Evolutionary conservation across 371 early-diverging fungal genomes (phyloP).

Genomic region (Ecytonucleospora hepatopenaei): DNA sequence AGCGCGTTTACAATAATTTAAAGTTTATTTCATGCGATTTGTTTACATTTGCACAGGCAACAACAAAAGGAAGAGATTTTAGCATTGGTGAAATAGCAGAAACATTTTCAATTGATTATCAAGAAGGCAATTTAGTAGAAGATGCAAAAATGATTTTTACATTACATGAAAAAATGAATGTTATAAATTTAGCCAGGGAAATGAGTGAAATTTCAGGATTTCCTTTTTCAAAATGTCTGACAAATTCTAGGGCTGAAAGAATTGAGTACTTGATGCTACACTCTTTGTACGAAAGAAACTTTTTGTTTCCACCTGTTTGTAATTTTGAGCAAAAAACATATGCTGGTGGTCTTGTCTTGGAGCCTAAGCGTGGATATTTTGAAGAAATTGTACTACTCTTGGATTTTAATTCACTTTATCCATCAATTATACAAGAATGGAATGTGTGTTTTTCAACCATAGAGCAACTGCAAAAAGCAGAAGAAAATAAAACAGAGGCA

Average conservation of each 20-base stretch:
- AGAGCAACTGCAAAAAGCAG: constrained; percentile 57
- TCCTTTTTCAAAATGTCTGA: constrained; percentile 60
- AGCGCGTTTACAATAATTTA: constrained; percentile 2
- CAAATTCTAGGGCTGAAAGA: constrained; percentile 86
- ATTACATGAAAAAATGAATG: constrained; percentile 37
- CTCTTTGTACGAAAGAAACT: constrained; percentile 64
- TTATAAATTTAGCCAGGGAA: constrained; percentile 48
- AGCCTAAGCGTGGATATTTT: constrained; percentile 89
- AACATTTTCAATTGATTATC: background rate
- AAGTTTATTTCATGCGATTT: constrained; percentile 41
- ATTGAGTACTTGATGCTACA: constrained; percentile 91
- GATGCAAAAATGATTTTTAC: constrained; percentile 28
- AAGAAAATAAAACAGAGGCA: constrained; percentile 3
- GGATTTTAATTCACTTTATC: constrained; percentile 98
- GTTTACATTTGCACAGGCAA: constrained; percentile 27
- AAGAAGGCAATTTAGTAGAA: background rate
- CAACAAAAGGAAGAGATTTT: constrained; percentile 43
- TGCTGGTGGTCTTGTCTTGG: constrained; percentile 89
- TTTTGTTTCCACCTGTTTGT: constrained; percentile 55
- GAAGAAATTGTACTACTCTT: constrained; percentile 81
- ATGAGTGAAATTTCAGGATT: constrained; percentile 53
- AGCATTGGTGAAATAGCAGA: constrained; percentile 35
- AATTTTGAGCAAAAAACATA: constrained; percentile 75
- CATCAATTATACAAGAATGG: constrained; percentile 98
- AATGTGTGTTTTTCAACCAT: constrained; percentile 98